Base-by-base conservation (phyloP, 2,329 filamentous ascomycete species). In the Aspergillus sp. region DNA sequence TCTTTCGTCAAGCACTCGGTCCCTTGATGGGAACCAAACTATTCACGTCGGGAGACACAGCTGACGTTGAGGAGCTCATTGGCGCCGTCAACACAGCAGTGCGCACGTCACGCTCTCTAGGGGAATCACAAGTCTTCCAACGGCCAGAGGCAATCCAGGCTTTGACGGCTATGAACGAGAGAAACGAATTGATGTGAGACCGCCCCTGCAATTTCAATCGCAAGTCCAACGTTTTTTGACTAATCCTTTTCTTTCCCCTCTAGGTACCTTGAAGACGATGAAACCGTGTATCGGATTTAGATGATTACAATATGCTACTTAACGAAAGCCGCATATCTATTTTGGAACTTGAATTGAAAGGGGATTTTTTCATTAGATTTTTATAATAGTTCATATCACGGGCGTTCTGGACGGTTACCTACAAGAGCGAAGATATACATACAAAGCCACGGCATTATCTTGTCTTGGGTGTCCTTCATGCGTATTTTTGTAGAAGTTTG, bases 161-260 rank as follows among this genome's bases (percentile, higher is more conserved):
- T 44, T 78, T 99, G 56, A 85, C 85, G 74, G 86, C 83, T 71
- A 87, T 99, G 85, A 88, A 91, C 67, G 87, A 90, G 63, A 81
- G 83, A 66, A 97, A 97, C 74, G 88, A 93, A 79, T 87, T 99
- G 70, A 99, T 99, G 93, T 93, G 80, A 84, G 90, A 86, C 20
- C 15, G 38, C 15, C 53, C 47, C 48, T 48, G 26, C 20, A 7
- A 13, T 26, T 18, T 9, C 38, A 12, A 8, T 36, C 20, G 6
- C 6, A 17, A 13, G 20, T 34, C 15, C 12, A 48, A 22, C 26
- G 2, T 9, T 30, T n/a, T 11, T 56, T 20, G 11, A 42, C 56
- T 59, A 43, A 48, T 11, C n/a, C n/a, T 13, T 30, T 4, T 44
- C n/a, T 41, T 41, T 55, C 7, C 32, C 55, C 34, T 54, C 12